Evolutionary conservation across 495 filamentous ascomycete species (phyloP).

Genomic region (Neurospora discreta): DNA sequence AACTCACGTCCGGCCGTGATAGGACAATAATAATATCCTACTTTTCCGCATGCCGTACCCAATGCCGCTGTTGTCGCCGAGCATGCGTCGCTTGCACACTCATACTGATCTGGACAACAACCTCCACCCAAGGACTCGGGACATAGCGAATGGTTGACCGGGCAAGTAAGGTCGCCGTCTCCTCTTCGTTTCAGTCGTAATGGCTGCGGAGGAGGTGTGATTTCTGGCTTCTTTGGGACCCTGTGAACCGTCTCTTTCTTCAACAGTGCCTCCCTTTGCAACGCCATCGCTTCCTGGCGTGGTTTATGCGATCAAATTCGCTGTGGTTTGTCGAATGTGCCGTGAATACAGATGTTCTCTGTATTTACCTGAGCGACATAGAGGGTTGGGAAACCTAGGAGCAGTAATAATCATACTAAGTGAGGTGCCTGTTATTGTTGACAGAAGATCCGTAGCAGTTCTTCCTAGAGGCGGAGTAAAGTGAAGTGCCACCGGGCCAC

Average conservation of each 20-base stretch:
- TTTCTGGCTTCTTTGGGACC: conserved; percentile 21
- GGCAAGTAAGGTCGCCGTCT: conserved; percentile 16
- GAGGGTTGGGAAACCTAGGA: not conserved
- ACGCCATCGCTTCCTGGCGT: conserved; percentile 10
- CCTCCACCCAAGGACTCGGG: conserved; percentile 25
- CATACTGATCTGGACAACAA: conserved; percentile 33
- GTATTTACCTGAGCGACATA: not conserved
- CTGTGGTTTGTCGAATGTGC: not conserved
- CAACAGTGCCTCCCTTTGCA: conserved; percentile 6
- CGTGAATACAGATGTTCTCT: not conserved
- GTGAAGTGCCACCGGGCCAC: not conserved
- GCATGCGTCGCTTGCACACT: conserved; percentile 31
- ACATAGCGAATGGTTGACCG: conserved; percentile 22
- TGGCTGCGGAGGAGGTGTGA: conserved; percentile 6
- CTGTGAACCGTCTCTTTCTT: conserved; percentile 17
- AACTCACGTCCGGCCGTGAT: conserved; percentile 15
- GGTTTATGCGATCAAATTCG: not conserved
- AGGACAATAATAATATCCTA: conserved; percentile 24
- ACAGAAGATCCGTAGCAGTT: not conserved
- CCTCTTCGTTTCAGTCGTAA: conserved; percentile 13
- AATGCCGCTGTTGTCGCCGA: conserved; percentile 30
- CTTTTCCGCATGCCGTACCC: conserved; percentile 23
- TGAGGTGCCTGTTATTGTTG: not conserved
- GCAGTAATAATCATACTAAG: not conserved
- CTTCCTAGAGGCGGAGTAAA: not conserved